Conservation (phyloP, 2,329 filamentous ascomycete genomes). For the Sclerotinia glacialis region DNA sequence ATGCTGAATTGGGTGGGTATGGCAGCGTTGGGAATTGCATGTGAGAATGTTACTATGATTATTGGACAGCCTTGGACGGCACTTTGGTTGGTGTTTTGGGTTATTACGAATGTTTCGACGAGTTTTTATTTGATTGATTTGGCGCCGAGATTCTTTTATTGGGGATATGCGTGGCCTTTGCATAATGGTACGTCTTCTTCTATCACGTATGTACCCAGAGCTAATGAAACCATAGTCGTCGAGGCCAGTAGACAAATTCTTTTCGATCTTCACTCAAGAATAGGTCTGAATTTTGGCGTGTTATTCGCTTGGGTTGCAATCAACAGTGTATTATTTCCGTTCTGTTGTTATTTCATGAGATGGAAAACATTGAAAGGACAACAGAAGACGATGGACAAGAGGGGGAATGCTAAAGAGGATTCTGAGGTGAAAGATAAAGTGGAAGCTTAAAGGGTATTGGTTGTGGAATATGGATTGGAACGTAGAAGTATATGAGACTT, state of each 20-base stretch:
- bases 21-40: constrained; percentile 59
- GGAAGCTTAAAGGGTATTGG: background rate
- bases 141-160: constrained; percentile 56
- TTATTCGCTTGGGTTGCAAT: constrained; percentile 57
- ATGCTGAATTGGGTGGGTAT: constrained; percentile 63
- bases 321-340: constrained; percentile 52
- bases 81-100: constrained; percentile 15
- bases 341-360: constrained; percentile 46
- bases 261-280: constrained; percentile 56
- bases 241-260: constrained; percentile 58
- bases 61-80: constrained; percentile 49
- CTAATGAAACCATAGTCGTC: constrained; percentile 45
- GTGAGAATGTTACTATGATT: constrained; percentile 64
- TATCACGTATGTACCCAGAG: background rate
- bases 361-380: constrained; percentile 41
- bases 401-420: background rate
- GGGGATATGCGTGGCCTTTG: constrained; percentile 63
- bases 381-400: constrained; percentile 19
- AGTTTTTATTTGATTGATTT: constrained; percentile 59
- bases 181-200: constrained; percentile 49
- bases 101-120: constrained; percentile 60
- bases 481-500: background rate
- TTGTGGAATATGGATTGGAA: background rate
- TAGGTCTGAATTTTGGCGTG: constrained; percentile 60
- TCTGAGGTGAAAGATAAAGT: background rate